A percentile compares a stretch with the other conserved stretches of the same genome.
These are phyloP conservation scores for Tetracladium setigerum DNA, from an alignment of 495 filamentous ascomycete genomes.

Conservation along the genomic window DNA sequence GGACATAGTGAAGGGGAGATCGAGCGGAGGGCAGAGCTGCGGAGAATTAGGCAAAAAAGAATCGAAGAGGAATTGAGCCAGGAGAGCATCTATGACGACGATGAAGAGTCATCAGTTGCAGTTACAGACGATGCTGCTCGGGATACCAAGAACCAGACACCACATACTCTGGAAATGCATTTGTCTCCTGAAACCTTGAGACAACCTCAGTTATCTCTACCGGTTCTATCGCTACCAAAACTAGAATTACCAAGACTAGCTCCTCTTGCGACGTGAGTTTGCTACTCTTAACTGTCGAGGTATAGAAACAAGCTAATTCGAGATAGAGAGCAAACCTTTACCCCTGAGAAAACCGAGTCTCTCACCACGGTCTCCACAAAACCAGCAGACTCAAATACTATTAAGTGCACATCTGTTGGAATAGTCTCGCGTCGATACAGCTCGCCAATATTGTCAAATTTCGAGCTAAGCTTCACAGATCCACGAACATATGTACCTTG, in stretches of 20 bases:
- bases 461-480: not conserved
- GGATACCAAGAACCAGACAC: not conserved
- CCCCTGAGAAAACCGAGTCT: no score
- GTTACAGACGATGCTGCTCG: not conserved
- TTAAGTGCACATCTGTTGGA: not conserved
- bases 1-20: constrained; percentile 40
- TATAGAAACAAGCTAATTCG: no score
- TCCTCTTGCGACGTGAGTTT: constrained; percentile 2
- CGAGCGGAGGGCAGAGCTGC: constrained; percentile 41
- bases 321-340: no score
- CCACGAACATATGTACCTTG: constrained; percentile 1
- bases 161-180: constrained; percentile 2
- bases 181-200: constrained; percentile 3
- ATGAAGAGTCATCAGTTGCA: constrained; percentile 17
- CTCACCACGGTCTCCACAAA: no score
- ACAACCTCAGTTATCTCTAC: no score
- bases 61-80: constrained; percentile 44
- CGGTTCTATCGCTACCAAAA: not conserved
- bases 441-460: constrained; percentile 5
- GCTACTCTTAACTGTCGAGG: no score
- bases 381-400: no score
- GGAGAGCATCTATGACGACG: constrained; percentile 19
- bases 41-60: constrained; percentile 39
- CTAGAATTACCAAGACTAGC: not conserved
- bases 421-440: constrained; percentile 11